These are phyloP conservation scores for Trifolium dubium DNA, from an alignment of 306 rosid genomes.

Conservation along the genomic window DNA sequence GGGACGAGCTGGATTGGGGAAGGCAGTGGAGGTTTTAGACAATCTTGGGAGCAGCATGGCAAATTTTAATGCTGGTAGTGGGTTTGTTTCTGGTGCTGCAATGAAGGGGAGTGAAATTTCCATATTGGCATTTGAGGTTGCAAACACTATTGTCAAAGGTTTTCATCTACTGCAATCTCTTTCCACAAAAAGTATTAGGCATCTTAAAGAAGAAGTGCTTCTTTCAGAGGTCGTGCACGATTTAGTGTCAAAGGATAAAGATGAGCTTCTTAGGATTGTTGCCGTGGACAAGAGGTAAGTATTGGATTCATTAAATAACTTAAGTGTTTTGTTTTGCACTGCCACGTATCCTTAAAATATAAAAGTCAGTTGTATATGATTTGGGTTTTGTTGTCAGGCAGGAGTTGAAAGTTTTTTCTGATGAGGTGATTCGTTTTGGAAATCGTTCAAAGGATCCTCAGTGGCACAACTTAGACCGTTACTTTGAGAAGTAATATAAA, in stretches of 20 bases:
- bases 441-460: constrained; percentile 85
- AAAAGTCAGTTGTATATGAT: constrained; percentile 34
- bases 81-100: constrained; percentile 63
- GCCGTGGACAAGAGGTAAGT: constrained; percentile 77
- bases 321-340: not conserved
- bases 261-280: constrained; percentile 65
- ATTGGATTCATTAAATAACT: constrained; percentile 18
- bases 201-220: constrained; percentile 68
- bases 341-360: not conserved
- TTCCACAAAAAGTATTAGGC: constrained; percentile 55
- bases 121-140: constrained; percentile 81
- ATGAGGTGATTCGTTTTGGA: constrained; percentile 89
- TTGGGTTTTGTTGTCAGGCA: constrained; percentile 56
- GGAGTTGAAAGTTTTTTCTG: constrained; percentile 70
- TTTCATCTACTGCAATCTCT: constrained; percentile 72
- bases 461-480: constrained; percentile 89
- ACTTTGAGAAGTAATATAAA: constrained; percentile 77
- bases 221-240: constrained; percentile 67
- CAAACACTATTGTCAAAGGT: constrained; percentile 81
- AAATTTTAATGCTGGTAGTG: constrained; percentile 66
- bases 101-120: constrained; percentile 72
- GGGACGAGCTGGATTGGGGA: constrained; percentile 66
- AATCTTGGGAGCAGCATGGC: constrained; percentile 89
- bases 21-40: constrained; percentile 82
- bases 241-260: constrained; percentile 68